Percentiles rank a stretch among this genome's conserved stretches.
Evolutionary conservation across 2,329 filamentous ascomycete species (phyloP).

Genomic region (Penicillium brevicompactum): DNA sequence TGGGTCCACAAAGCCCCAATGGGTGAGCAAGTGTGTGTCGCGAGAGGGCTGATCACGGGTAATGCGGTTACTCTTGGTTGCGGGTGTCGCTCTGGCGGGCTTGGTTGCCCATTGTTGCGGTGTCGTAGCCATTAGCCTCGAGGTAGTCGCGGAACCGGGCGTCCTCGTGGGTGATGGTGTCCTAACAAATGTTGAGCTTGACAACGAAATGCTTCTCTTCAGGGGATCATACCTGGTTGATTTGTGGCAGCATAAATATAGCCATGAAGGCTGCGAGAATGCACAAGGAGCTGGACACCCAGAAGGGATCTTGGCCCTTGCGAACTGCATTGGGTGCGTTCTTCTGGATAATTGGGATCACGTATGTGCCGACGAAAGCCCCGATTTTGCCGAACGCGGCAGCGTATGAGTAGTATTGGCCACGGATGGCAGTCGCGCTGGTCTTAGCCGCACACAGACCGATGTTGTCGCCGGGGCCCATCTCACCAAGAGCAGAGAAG

Average conservation of each 20-base stretch:
- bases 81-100: conserved; percentile 4
- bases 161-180: conserved; percentile 82
- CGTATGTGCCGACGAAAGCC: conserved; percentile 82
- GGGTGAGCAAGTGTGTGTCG: not conserved
- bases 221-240: conserved; percentile 56
- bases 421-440: conserved; percentile 83
- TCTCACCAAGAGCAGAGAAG: conserved; percentile 75
- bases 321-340: conserved; percentile 58
- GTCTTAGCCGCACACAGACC: conserved; percentile 85
- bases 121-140: conserved; percentile 74
- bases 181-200: conserved; percentile 50
- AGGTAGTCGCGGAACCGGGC: conserved; percentile 73
- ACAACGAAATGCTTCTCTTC: not conserved
- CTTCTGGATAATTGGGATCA: conserved; percentile 71
- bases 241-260: conserved; percentile 70
- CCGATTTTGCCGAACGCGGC: conserved; percentile 51
- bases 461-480: conserved; percentile 90
- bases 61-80: not conserved
- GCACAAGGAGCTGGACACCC: conserved; percentile 76
- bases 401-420: conserved; percentile 65
- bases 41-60: not conserved
- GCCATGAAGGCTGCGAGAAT: conserved; percentile 71
- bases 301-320: conserved; percentile 84
- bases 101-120: conserved; percentile 54
- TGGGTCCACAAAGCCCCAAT: not conserved